phyloP scores from a whole-genome alignment of 345 rosid genomes.

The Populus euphratica region DNA sequence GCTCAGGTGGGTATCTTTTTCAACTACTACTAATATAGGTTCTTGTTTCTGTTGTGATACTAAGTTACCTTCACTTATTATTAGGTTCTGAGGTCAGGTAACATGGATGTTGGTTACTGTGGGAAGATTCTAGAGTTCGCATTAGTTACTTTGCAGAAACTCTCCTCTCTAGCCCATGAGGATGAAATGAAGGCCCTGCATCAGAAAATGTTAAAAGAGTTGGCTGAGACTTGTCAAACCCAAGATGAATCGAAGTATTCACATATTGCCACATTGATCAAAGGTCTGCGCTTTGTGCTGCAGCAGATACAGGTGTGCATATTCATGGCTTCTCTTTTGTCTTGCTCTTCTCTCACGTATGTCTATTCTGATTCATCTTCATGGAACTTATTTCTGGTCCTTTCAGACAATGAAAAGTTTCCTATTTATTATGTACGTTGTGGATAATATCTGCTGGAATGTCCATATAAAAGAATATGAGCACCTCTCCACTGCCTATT shows the following conservation, averaged over 20 bases:
- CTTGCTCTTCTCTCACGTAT: too few relatives aligned
- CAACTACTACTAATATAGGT: neutral
- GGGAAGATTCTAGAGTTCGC: constrained; percentile 76
- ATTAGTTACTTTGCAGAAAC: constrained; percentile 65
- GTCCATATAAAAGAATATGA: too few relatives aligned
- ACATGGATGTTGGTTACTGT: constrained; percentile 67
- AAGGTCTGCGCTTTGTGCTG: constrained; percentile 76
- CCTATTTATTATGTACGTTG: too few relatives aligned
- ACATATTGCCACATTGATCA: constrained; percentile 57
- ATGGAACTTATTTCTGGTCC: too few relatives aligned
- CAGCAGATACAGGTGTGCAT: constrained; percentile 76
- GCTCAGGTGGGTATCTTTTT: constrained; percentile 49
- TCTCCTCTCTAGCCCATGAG: constrained; percentile 70
- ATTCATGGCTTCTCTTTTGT: neutral
- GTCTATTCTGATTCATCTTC: too few relatives aligned
- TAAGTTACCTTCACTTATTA: neutral
- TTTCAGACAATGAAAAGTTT: too few relatives aligned
- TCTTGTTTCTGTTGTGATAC: neutral
- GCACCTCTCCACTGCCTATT: neutral
- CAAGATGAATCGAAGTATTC: constrained; percentile 41
- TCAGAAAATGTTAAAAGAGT: constrained; percentile 52
- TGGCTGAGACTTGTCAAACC: constrained; percentile 52
- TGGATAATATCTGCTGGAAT: too few relatives aligned
- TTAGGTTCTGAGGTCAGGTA: constrained; percentile 70
- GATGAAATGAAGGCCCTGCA: constrained; percentile 52